Evolutionary conservation across 306 rosid species (phyloP), one percentile per base, ranked within the genome.

Genomic region (Malus sieversii): DNA sequence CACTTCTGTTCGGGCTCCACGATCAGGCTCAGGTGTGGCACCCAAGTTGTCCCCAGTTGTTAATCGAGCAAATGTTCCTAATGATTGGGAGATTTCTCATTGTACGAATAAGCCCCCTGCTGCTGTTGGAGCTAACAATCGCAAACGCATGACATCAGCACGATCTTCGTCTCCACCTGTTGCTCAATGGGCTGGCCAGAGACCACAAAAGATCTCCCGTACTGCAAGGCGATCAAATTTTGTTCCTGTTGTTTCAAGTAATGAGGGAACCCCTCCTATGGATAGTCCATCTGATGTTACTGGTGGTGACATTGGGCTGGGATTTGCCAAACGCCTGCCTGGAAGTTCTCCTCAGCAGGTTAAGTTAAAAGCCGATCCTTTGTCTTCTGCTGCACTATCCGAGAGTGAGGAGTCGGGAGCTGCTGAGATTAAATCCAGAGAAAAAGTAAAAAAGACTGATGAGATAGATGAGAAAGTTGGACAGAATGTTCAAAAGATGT

Each of bases 351-450:
- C 98, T 74, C 98, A 90, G 86, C 97, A 90, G 78, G 85, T 87
- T 75, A 92, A 85, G 85, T 72, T 85, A 82, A 95, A 90, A 86
- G 87, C 91, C 15, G 99, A 95, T 4, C 85, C 93, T 35, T 78
- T 94, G 73, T 85, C 97, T 74, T 86, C 97, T 51, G 83, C 95
- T 65, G 87, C 87, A 76, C 82, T 85, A 76, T 95, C 99, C 48
- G 99, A 92, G 82, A 96, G 99, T 72, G 99, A 96, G 84, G 99
- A 96, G 86, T 96, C 97, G 23, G 99, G 96, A 80, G 84, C 77
- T 81, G 91, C 79, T 48, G 99, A 92, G 71, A 86, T 75, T 70
- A 92, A 89, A 80, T 90, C 92, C 11, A 86, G 92, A 82, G 97
- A 90, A 19, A 96, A 89, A 85, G 85, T 84, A 29, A 84, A 90